These are phyloP conservation scores for Chlorella sp. DNA, from an alignment of 139 green algal genomes.

Conservation along the genomic window DNA sequence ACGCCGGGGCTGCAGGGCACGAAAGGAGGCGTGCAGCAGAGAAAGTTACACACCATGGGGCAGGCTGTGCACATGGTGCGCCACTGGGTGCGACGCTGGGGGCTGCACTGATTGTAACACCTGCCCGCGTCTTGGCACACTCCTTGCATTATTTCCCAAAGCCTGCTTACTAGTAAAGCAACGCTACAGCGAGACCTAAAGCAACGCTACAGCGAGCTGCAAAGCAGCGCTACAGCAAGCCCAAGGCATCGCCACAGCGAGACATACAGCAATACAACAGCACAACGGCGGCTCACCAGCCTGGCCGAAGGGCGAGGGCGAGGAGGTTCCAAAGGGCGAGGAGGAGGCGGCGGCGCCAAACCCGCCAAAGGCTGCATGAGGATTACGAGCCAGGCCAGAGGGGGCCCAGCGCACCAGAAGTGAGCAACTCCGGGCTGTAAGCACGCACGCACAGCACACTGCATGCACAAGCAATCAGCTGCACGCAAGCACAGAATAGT, in stretches of 20 bases:
- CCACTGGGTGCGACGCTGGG: too few species aligned
- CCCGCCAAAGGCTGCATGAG: slow-evolving; percentile 44
- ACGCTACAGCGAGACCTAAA: too few species aligned
- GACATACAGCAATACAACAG: slow-evolving; percentile 43
- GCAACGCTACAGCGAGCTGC: too few species aligned
- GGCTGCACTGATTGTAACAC: too few species aligned
- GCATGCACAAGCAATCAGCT: too few species aligned
- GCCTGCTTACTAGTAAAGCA: too few species aligned
- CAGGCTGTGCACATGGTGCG: too few species aligned
- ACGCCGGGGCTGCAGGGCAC: not conserved
- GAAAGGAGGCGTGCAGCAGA: not conserved
- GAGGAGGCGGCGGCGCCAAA: slow-evolving; percentile 42
- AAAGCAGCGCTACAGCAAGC: too few species aligned
- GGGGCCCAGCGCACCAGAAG: not conserved
- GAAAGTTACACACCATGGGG: too few species aligned
- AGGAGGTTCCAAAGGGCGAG: slow-evolving; percentile 58
- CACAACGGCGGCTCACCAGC: slow-evolving; percentile 23
- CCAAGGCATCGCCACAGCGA: not conserved
- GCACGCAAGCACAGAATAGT: not conserved
- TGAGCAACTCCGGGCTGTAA: too few species aligned
- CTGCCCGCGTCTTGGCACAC: too few species aligned
- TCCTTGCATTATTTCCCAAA: too few species aligned
- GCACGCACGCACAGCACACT: not conserved
- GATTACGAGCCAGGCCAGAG: not conserved
- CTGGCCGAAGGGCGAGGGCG: slow-evolving; percentile 19